These are phyloP conservation scores for Acmispon strigosus DNA, from an alignment of 306 rosid species.

Conservation along the genomic window DNA sequence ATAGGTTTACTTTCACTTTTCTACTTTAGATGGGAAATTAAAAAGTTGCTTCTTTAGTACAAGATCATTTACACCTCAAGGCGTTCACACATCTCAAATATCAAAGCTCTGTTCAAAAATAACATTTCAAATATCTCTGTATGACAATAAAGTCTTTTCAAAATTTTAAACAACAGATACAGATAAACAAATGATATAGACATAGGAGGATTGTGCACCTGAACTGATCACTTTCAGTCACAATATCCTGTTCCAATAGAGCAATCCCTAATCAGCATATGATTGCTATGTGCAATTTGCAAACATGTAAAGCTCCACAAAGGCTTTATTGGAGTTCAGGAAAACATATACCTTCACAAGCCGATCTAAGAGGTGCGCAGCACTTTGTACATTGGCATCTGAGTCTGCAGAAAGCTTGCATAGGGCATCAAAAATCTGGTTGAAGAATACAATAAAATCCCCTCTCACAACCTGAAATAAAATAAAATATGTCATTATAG, in stretches of 20 bases:
- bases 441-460: conserved; percentile 91
- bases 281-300: background rate
- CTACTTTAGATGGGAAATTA: background rate
- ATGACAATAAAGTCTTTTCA: conserved; percentile 7
- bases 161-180: conserved; percentile 18
- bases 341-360: conserved; percentile 75
- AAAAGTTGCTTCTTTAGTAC: conserved; percentile 15
- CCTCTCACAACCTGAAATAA: conserved; percentile 93
- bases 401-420: conserved; percentile 99
- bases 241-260: conserved; percentile 83
- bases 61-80: conserved; percentile 18
- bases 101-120: conserved; percentile 1
- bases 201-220: conserved; percentile 49
- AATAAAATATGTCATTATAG: conserved; percentile 27
- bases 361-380: conserved; percentile 95
- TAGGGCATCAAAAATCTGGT: conserved; percentile 93
- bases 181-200: conserved; percentile 15
- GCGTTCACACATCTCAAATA: background rate
- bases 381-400: conserved; percentile 94
- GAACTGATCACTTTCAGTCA: conserved; percentile 98
- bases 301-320: background rate
- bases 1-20: background rate
- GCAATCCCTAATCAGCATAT: conserved; percentile 8
- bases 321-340: background rate
- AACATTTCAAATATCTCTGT: conserved; percentile 14